A percentile compares a stretch with the other conserved stretches of the same genome.
phyloP scores from a whole-genome alignment of 352 stramenopile genomes.

The Phytophthora idaei region DNA sequence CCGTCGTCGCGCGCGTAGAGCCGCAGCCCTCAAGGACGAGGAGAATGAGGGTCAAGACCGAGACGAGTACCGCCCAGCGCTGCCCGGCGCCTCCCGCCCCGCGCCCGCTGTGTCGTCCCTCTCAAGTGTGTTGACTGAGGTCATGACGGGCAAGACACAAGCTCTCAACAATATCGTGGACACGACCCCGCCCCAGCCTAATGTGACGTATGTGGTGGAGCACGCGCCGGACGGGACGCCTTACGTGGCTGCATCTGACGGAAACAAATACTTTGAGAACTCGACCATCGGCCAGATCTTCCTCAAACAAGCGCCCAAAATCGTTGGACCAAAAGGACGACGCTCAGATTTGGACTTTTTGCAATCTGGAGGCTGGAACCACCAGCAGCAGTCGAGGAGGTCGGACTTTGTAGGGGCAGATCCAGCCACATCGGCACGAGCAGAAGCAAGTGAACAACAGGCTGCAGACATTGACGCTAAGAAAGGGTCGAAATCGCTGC shows the following conservation, averaged over 20 bases:
- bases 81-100: conserved; percentile 2
- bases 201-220: conserved; percentile 47
- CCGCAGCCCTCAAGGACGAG: neutral
- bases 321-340: conserved; percentile 15
- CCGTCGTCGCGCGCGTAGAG: conserved; percentile 16
- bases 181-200: conserved; percentile 38
- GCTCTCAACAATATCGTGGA: conserved; percentile 51
- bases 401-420: conserved; percentile 25
- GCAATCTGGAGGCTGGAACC: conserved; percentile 25
- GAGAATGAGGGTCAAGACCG: conserved; percentile 4
- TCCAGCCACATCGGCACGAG: conserved; percentile 1
- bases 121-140: conserved; percentile 52
- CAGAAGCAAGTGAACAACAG: conserved; percentile 6
- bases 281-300: conserved; percentile 58
- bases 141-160: conserved; percentile 48
- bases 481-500: conserved; percentile 27
- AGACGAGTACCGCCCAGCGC: conserved; percentile 15
- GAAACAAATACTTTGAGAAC: conserved; percentile 48
- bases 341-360: conserved; percentile 45
- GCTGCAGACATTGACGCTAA: conserved; percentile 20
- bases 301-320: conserved; percentile 26
- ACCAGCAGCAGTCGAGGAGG: conserved; percentile 14
- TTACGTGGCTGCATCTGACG: conserved; percentile 49
- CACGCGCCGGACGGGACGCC: conserved; percentile 42
- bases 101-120: conserved; percentile 49